Evolutionary conservation across 1,139 yeast genomes (phyloP), one percentile per base, ranked within the genome.

Genomic region (Geotrichum klebahnii): DNA sequence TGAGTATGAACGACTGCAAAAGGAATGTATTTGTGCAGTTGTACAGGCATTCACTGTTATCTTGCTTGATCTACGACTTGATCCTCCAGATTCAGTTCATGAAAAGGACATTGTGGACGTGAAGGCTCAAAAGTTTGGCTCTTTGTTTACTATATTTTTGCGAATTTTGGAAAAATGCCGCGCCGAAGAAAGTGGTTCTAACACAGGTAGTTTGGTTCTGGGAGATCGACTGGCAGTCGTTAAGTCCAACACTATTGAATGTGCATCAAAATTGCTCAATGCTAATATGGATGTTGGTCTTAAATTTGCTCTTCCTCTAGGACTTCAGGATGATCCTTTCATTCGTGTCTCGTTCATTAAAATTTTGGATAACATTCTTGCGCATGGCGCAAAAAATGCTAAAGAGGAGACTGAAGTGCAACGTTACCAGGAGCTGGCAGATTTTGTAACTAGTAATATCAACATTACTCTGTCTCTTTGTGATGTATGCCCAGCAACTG

Each of bases 211-310:
- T 9, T 32, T 50, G 3, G 37, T 23, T 12, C 32, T 53, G 19
- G 52, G 50, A 5, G 60, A 82, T 59, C 82, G 84, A 60, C 70
- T 80, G 24, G 72, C 76, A 29, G 66, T 70, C 10, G 73, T 85
- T 28, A 77, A 81, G 24, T 86, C 82, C 23, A 80, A 83, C 62
- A 80, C 84, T n/a, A 78, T 86, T 49, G 71, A 73, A 34, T 79
- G 87, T 35, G 72, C 87, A 44, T 80, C 90, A 1, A 84, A 84
- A 57, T 66, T 88, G 38, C 71, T 88, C 46, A 82, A 78, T 58
- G 77, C 85, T 9, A 89, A 88, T 61, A 80, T 84, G 2, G 89
- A 84, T 55, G 81, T 85, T 45, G 95, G 96, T 8, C 73, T 87
- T 62, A 81, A 80, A 50, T 80, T 80, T 65, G 89, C 90, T 0